Conservation (phyloP, 2,329 filamentous ascomycete genomes). For the Chaetomiaceae sp. region DNA sequence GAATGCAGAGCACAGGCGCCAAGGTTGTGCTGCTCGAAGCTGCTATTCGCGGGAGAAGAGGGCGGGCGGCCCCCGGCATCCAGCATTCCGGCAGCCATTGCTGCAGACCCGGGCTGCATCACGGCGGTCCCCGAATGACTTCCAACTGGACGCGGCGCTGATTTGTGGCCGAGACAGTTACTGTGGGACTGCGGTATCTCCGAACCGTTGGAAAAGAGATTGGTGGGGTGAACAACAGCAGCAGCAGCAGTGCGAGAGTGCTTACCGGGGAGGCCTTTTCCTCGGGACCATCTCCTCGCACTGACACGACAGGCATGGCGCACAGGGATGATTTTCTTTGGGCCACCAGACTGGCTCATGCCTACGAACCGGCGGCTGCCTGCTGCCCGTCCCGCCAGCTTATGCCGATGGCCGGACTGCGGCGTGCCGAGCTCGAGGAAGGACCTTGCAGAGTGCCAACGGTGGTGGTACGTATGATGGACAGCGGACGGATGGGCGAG, state of each 20-base stretch:
- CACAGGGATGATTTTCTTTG: too few species aligned
- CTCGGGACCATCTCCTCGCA: too few species aligned
- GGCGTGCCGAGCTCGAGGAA: neutral
- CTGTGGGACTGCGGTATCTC: too few species aligned
- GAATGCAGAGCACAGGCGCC: neutral
- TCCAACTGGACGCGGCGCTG: too few species aligned
- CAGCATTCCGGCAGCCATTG: neutral
- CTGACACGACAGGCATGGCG: too few species aligned
- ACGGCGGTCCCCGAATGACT: too few species aligned
- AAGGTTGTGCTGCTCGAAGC: neutral
- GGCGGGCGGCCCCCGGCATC: neutral
- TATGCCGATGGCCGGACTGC: neutral
- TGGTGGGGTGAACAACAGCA: too few species aligned
- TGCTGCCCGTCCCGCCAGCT: neutral
- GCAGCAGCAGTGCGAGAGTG: too few species aligned
- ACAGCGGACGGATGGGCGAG: neutral
- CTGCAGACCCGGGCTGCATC: neutral
- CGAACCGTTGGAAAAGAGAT: too few species aligned
- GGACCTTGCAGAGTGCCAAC: neutral
- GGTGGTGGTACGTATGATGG: neutral
- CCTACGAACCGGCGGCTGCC: neutral
- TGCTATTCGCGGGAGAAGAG: neutral
- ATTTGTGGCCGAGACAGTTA: too few species aligned
- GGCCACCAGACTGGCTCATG: too few species aligned
- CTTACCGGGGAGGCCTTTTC: too few species aligned